Conservation (phyloP, 495 filamentous ascomycete species). For the Penicillium roqueforti region DNA sequence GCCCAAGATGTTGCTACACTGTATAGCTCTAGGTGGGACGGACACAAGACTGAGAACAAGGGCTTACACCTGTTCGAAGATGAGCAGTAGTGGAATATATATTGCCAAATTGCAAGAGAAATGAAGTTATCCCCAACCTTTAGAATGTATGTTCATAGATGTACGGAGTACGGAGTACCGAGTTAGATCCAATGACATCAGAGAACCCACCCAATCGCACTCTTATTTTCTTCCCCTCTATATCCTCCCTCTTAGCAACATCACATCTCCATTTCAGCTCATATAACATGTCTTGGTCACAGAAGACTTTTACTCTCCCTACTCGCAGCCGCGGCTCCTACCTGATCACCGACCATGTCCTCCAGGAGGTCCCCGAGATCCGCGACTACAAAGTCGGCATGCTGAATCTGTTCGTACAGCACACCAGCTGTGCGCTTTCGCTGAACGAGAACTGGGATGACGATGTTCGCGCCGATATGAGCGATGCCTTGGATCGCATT, state of each 20-base stretch:
- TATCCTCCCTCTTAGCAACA: not conserved
- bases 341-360: slow-evolving; percentile 75
- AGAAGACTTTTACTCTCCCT: slow-evolving; percentile 76
- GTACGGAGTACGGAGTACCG: too few relatives aligned
- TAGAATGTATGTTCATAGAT: too few relatives aligned
- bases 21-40: too few relatives aligned
- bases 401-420: slow-evolving; percentile 84
- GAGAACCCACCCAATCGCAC: slow-evolving; percentile 15
- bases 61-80: too few relatives aligned
- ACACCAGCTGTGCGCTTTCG: slow-evolving; percentile 80
- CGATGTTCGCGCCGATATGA: slow-evolving; percentile 83
- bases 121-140: too few relatives aligned
- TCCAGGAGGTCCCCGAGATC: slow-evolving; percentile 68
- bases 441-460: slow-evolving; percentile 95
- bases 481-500: slow-evolving; percentile 84
- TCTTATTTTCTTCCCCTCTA: slow-evolving; percentile 15
- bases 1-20: too few relatives aligned
- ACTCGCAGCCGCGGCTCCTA: slow-evolving; percentile 74
- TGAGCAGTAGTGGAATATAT: too few relatives aligned
- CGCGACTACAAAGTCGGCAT: slow-evolving; percentile 76
- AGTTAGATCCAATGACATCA: slow-evolving; percentile 18
- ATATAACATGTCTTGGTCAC: slow-evolving; percentile 63
- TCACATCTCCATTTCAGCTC: not conserved
- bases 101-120: too few relatives aligned
- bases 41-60: too few relatives aligned